Conservation (phyloP, 257 asterid genomes). For the Salvia splendens region DNA sequence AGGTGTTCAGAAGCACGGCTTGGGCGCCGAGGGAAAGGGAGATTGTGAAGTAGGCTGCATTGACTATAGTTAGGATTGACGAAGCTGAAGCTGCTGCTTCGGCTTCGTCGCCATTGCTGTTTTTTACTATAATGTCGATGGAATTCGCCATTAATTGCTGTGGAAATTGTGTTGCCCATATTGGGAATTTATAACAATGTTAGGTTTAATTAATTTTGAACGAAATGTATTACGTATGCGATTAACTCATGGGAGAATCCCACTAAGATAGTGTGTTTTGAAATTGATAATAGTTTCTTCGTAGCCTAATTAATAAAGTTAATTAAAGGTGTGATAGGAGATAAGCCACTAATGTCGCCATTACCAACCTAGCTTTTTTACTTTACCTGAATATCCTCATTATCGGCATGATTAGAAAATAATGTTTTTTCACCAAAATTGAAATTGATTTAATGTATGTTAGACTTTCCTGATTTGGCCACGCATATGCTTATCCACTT, state of each 20-base stretch:
- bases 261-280: too few species aligned
- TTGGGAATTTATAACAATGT: not conserved
- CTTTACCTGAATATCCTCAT: not conserved
- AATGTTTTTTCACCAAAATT: not conserved
- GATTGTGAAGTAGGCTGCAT: constrained; percentile 53
- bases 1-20: constrained; percentile 31
- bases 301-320: not conserved
- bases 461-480: not conserved
- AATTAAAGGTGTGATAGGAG: not conserved
- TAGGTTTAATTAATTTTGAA: not conserved
- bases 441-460: not conserved
- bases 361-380: not conserved
- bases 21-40: constrained; percentile 45
- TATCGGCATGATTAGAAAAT: not conserved
- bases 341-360: not conserved
- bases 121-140: not conserved
- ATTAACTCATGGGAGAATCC: not conserved
- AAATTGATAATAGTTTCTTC: not conserved
- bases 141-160: not conserved
- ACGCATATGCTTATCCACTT: not conserved
- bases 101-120: not conserved
- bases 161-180: not conserved
- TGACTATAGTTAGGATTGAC: constrained; percentile 38
- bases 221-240: not conserved
- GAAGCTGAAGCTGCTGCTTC: too few species aligned